phyloP scores from a whole-genome alignment of 2,329 filamentous ascomycete genomes.

The Calonectria crousiana region DNA sequence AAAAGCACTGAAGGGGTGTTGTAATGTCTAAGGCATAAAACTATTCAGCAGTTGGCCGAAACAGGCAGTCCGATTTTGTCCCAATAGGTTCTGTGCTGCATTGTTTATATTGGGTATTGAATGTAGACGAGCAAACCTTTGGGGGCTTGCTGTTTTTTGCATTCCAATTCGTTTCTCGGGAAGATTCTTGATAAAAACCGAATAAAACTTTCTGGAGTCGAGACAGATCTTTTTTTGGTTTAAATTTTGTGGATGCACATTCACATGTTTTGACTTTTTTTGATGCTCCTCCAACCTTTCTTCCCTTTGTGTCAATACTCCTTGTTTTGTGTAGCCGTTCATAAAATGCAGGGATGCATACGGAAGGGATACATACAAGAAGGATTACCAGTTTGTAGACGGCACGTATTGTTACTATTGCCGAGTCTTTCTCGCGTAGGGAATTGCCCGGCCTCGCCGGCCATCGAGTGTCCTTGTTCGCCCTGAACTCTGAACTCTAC shows the following conservation, averaged over 20 bases:
- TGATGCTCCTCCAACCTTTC: background rate
- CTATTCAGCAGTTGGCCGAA: background rate
- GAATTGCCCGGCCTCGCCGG: constrained; percentile 2
- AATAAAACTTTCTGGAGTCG: background rate
- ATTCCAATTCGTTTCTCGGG: background rate
- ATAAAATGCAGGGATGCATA: constrained; percentile 1
- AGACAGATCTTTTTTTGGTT: background rate
- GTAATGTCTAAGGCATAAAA: background rate
- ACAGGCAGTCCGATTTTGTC: background rate
- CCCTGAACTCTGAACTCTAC: background rate
- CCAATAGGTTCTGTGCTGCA: background rate
- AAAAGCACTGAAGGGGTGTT: background rate
- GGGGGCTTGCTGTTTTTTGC: background rate
- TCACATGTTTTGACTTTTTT: background rate
- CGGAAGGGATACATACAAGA: background rate
- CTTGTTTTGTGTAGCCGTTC: background rate
- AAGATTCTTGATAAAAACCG: background rate
- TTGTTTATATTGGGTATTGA: background rate
- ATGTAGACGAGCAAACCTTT: background rate
- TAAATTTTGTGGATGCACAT: background rate
- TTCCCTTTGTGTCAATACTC: background rate
- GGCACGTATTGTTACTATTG: background rate
- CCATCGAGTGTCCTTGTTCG: background rate
- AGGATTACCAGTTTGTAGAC: background rate
- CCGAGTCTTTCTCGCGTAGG: background rate